phyloP scores from a whole-genome alignment of 371 early-diverging fungal genomes.

The Apophysomyces variabilis region DNA sequence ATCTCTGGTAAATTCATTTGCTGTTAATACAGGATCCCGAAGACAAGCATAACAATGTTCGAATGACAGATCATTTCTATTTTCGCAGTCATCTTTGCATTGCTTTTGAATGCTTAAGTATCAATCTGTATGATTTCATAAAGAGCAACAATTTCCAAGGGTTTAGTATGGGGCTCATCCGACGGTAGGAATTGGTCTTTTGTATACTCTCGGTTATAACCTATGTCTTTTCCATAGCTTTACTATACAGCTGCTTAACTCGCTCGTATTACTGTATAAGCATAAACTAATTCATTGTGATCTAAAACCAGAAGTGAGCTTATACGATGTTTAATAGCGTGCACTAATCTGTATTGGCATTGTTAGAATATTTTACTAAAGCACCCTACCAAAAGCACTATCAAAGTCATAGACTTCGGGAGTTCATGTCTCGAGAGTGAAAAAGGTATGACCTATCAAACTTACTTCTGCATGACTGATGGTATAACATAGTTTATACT shows the following conservation, averaged over 20 bases:
- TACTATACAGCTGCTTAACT: slow-evolving; percentile 83
- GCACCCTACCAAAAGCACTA: slow-evolving; percentile 69
- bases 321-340: not conserved
- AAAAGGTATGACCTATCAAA: slow-evolving; percentile 39
- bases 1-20: too few relatives aligned
- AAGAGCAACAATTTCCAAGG: slow-evolving; percentile 94
- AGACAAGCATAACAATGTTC: slow-evolving; percentile 79
- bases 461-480: not conserved
- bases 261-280: slow-evolving; percentile 69
- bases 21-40: slow-evolving; percentile 70
- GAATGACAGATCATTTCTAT: slow-evolving; percentile 90
- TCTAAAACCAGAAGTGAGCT: slow-evolving; percentile 89
- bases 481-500: slow-evolving; percentile 84
- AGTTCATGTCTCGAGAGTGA: slow-evolving; percentile 89
- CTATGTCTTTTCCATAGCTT: slow-evolving; percentile 48
- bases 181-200: slow-evolving; percentile 43
- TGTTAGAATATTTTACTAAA: slow-evolving; percentile 76
- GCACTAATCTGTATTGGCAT: not conserved
- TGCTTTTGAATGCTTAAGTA: slow-evolving; percentile 92
- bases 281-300: slow-evolving; percentile 96
- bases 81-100: slow-evolving; percentile 96
- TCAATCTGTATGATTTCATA: slow-evolving; percentile 97
- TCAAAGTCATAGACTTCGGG: slow-evolving; percentile 99
- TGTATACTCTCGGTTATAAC: slow-evolving; percentile 20
- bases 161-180: slow-evolving; percentile 79